Base-by-base conservation (phyloP, 2,329 filamentous ascomycete genomes). In the Talaromyces funiculosus region DNA sequence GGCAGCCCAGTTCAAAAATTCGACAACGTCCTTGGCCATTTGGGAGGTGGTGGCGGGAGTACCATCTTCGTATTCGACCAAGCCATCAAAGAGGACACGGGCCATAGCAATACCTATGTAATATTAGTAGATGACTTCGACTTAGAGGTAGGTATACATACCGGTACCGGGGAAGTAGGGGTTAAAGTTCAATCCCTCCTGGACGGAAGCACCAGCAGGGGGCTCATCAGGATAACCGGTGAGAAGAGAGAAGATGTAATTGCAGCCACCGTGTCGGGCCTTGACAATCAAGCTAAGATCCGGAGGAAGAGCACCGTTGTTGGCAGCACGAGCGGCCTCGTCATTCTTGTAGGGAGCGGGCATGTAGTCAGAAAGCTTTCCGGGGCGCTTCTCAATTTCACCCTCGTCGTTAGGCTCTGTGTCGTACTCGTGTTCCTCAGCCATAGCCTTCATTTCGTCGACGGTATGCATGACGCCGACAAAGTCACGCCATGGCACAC, bases 151-250 rank as follows among this genome's bases (percentile, higher is more conserved):
- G 18, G 20, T 8, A 24, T 53, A 67, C 73, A 56, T 75, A 81
- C 93, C 93, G 69, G 94, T 97, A 75, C 94, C 94, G 61, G 94
- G 94, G 88, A 99, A 99, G 85, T 97, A 99, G 63, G 94, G 94
- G 86, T 99, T 99, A 87, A 99, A 99, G 87, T 97, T 97, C 80
- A 99, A 87, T 73, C 94, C 94, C 64, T 87, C 86, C 70, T 87
- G 88, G 63, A 99, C 89, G 70, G 84, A 81, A 64, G 90, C 92
- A 75, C 94, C 94, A 56, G 94, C 90, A 58, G 94, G 94, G 63
- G 91, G 84, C 81, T 99, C 94, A 69, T 99, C 94, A 63, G 94
- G 94, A 80, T 99, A 99, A 69, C 94, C 94, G 60, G 94, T 99
- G 74, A 99, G 82, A 77, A 99, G 84, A 77, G 83, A 91, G 86